These are phyloP conservation scores for Ceratocystis ficicola DNA, from an alignment of 2,329 filamentous ascomycete species.

Conservation along the genomic window DNA sequence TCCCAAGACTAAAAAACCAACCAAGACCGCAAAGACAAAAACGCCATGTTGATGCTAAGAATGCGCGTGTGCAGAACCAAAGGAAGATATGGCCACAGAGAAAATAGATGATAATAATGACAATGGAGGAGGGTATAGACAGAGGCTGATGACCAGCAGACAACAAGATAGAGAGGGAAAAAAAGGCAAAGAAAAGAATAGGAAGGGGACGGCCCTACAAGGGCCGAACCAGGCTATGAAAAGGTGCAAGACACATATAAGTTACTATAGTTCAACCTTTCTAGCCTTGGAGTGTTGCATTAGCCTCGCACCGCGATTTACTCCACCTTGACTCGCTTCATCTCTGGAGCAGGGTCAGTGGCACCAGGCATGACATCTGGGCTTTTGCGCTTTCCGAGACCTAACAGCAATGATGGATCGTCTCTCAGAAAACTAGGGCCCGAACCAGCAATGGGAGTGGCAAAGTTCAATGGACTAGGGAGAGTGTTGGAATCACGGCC, in stretches of 20 bases:
- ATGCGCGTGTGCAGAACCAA: slow-evolving; percentile 3
- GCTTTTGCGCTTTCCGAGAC: slow-evolving; percentile 43
- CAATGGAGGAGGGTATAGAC: slow-evolving; percentile 17
- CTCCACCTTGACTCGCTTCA: slow-evolving; percentile 44
- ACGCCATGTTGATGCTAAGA: slow-evolving; percentile 13
- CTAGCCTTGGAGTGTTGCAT: not conserved
- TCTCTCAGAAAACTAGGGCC: slow-evolving; percentile 53
- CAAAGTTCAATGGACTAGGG: slow-evolving; percentile 84
- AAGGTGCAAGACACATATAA: not conserved
- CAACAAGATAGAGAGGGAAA: slow-evolving; percentile 6
- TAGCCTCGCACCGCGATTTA: slow-evolving; percentile 23
- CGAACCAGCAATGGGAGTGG: slow-evolving; percentile 58
- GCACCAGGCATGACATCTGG: slow-evolving; percentile 39
- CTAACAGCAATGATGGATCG: slow-evolving; percentile 30
- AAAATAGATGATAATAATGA: slow-evolving; percentile 12
- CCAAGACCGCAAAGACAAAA: slow-evolving; percentile 9
- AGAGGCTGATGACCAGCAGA: slow-evolving; percentile 13
- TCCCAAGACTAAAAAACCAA: not conserved
- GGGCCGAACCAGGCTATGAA: not conserved
- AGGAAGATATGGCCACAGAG: slow-evolving; percentile 6
- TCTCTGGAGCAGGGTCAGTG: slow-evolving; percentile 34
- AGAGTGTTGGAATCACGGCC: slow-evolving; percentile 75
- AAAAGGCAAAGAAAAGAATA: slow-evolving; percentile 15
- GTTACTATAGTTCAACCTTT: not conserved
- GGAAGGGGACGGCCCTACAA: slow-evolving; percentile 1